Conservation (phyloP, 2,329 filamentous ascomycete genomes). For the Fusarium hainanense region DNA sequence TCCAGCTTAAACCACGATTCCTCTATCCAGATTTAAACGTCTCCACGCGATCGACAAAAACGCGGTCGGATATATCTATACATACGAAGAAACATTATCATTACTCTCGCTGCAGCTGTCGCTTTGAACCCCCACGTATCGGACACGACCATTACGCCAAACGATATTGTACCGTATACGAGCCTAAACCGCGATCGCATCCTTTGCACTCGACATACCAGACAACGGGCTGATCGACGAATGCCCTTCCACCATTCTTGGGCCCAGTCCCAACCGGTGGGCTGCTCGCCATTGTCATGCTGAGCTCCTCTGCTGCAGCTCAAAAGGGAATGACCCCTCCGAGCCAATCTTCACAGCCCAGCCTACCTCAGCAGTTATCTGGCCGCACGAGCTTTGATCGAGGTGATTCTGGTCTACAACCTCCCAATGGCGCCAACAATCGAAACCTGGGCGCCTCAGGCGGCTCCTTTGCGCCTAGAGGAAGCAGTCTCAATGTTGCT, state of each 20-base stretch:
- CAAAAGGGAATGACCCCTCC: slow-evolving; percentile 49
- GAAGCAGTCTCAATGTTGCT: slow-evolving; percentile 75
- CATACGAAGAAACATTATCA: not conserved
- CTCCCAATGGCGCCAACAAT: slow-evolving; percentile 55
- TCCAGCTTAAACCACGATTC: slow-evolving; percentile 22
- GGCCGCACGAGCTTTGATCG: slow-evolving; percentile 61
- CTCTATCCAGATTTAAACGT: slow-evolving; percentile 12
- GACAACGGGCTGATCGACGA: slow-evolving; percentile 45
- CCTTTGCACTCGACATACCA: slow-evolving; percentile 22
- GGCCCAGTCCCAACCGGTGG: slow-evolving; percentile 55
- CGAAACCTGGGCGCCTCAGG: slow-evolving; percentile 64
- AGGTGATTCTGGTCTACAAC: slow-evolving; percentile 63
- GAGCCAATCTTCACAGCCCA: slow-evolving; percentile 52
- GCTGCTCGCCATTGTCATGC: slow-evolving; percentile 49
- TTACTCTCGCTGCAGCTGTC: not conserved
- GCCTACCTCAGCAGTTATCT: slow-evolving; percentile 46
- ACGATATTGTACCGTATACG: slow-evolving; percentile 17
- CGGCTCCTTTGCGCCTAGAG: slow-evolving; percentile 73
- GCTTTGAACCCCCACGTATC: not conserved
- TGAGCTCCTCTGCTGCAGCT: slow-evolving; percentile 50
- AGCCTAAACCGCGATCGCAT: slow-evolving; percentile 30
- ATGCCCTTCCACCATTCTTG: slow-evolving; percentile 52
- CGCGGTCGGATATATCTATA: slow-evolving; percentile 9
- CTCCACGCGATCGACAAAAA: slow-evolving; percentile 18
- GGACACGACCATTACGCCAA: slow-evolving; percentile 5